phyloP scores from a whole-genome alignment of 83 land plant genomes.

The Isoetes engelmannii region DNA sequence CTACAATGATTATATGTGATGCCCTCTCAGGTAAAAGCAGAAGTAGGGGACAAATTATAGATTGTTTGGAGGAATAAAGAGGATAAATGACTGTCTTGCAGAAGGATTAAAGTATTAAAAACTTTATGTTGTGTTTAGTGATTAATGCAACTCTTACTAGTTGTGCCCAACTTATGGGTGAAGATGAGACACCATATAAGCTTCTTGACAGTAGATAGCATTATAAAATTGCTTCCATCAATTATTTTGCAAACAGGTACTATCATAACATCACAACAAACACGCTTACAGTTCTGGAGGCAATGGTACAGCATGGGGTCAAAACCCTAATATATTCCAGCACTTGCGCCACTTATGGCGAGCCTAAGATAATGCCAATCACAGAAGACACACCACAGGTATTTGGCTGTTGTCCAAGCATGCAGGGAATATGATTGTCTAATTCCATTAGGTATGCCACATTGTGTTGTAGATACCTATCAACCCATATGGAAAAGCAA shows the following conservation, averaged over 20 bases:
- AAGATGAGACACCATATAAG: no score
- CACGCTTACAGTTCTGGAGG: slow-evolving; percentile 60
- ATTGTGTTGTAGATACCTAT: slow-evolving; percentile 51
- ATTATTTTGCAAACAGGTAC: slow-evolving; percentile 37
- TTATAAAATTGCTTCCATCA: no score
- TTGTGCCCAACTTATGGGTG: no score
- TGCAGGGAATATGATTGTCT: neutral
- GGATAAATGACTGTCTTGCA: no score
- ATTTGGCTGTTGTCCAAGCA: neutral
- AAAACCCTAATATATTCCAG: slow-evolving; percentile 74
- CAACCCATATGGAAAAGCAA: slow-evolving; percentile 86
- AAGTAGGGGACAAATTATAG: no score
- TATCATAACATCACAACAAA: slow-evolving; percentile 81
- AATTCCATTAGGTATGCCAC: neutral
- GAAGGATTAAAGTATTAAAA: no score
- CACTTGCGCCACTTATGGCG: slow-evolving; percentile 89
- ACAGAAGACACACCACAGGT: slow-evolving; percentile 82
- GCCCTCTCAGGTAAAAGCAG: no score
- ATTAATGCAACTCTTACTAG: no score
- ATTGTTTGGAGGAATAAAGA: no score
- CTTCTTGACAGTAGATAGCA: no score
- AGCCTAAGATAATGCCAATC: slow-evolving; percentile 78
- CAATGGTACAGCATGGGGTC: slow-evolving; percentile 64
- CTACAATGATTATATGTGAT: no score
- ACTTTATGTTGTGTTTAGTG: no score